Conservation (phyloP, 345 rosid species). For the Camelina sativa region DNA sequence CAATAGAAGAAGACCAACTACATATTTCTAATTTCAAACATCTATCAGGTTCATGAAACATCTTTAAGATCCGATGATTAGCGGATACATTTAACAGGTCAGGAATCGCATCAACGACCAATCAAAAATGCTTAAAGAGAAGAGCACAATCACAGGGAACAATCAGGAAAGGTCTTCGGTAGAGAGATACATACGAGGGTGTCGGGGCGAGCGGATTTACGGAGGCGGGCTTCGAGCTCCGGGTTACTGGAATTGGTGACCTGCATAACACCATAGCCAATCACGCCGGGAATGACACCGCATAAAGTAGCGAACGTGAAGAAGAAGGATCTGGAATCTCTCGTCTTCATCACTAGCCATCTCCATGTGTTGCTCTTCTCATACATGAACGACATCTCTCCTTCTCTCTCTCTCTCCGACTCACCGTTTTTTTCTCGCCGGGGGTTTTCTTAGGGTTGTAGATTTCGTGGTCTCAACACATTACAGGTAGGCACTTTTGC, state of each 20-base stretch:
- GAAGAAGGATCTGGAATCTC: constrained; percentile 90
- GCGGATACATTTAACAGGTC: neutral
- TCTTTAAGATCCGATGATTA: constrained; percentile 17
- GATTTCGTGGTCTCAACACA: constrained; percentile 8
- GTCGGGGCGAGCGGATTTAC: constrained; percentile 78
- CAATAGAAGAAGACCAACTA: constrained; percentile 8
- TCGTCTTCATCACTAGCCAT: constrained; percentile 77
- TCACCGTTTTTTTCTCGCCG: constrained; percentile 27
- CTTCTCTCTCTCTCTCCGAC: constrained; percentile 19
- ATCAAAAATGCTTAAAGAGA: neutral
- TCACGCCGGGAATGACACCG: constrained; percentile 84
- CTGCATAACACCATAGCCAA: constrained; percentile 95
- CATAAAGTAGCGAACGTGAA: constrained; percentile 84
- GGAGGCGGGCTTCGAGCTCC: constrained; percentile 85
- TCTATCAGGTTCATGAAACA: neutral
- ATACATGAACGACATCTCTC: constrained; percentile 62
- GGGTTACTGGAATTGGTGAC: constrained; percentile 70
- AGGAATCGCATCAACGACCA: constrained; percentile 21
- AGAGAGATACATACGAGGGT: constrained; percentile 54
- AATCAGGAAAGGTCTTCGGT: neutral
- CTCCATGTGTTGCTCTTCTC: constrained; percentile 80
- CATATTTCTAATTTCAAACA: neutral
- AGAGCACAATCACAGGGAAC: neutral
- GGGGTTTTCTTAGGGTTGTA: constrained; percentile 41
- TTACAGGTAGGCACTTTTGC: constrained; percentile 4